Conservation (phyloP, 1,284 basidiomycete genomes). For the Puccinia coronata region DNA sequence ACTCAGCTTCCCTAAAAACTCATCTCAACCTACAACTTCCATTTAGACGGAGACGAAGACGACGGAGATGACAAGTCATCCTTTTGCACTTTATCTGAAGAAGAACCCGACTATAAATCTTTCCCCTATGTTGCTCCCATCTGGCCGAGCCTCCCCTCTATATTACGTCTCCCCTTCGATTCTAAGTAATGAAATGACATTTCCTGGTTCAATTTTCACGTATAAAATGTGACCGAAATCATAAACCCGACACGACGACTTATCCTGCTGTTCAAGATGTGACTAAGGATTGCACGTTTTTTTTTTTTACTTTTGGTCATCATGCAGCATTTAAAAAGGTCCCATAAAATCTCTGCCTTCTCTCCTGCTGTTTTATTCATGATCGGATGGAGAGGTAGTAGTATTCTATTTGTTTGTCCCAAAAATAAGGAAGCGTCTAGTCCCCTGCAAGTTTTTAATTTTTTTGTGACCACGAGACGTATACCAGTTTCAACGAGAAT, state of each 20-base stretch:
- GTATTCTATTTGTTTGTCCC: too few relatives aligned
- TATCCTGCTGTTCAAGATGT: background rate
- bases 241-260: too few relatives aligned
- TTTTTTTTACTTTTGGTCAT: background rate
- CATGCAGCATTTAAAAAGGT: background rate
- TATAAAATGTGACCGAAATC: too few relatives aligned
- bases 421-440: background rate
- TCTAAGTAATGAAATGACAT: background rate
- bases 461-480: background rate
- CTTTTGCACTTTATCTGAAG: constrained; percentile 5
- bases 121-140: background rate
- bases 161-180: background rate
- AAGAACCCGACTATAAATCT: background rate
- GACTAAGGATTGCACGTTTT: background rate
- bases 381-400: background rate
- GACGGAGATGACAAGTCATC: background rate
- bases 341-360: background rate
- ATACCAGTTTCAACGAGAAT: too few relatives aligned
- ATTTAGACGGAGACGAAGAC: background rate
- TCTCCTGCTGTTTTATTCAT: background rate
- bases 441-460: background rate
- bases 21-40: too few relatives aligned
- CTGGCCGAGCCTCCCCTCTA: background rate
- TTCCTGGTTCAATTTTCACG: background rate
- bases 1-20: too few relatives aligned